phyloP scores from a whole-genome alignment of 2,329 filamentous ascomycete species.

The Pyrenophora graminea region DNA sequence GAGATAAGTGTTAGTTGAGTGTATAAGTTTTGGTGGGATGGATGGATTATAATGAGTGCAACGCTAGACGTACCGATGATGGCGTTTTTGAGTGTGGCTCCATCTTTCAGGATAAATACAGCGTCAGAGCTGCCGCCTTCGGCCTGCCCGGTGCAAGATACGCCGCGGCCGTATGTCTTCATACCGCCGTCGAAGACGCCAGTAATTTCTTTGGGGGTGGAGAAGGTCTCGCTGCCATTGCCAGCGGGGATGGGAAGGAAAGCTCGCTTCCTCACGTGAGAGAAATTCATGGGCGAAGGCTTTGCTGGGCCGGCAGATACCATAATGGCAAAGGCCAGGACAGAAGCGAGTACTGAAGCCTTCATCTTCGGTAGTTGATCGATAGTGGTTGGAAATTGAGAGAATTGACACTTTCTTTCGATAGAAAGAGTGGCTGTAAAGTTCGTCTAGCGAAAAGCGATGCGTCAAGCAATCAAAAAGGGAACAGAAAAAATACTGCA shows the following conservation, averaged over 20 bases:
- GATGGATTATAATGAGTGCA: not conserved
- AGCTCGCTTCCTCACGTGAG: constrained; percentile 36
- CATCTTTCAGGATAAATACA: constrained; percentile 58
- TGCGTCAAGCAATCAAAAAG: constrained; percentile 29
- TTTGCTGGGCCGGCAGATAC: constrained; percentile 34
- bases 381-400: not conserved
- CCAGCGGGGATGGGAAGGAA: constrained; percentile 36
- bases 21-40: not conserved
- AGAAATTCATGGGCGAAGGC: constrained; percentile 19
- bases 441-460: constrained; percentile 25
- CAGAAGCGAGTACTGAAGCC: constrained; percentile 32
- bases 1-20: not conserved
- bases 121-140: constrained; percentile 54
- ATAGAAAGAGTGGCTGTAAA: constrained; percentile 16
- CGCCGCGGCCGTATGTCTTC: constrained; percentile 42
- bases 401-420: constrained; percentile 6
- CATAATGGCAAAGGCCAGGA: constrained; percentile 34
- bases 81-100: constrained; percentile 58
- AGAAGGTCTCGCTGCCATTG: constrained; percentile 34
- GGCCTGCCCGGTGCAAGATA: constrained; percentile 48
- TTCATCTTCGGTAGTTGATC: constrained; percentile 35
- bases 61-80: constrained; percentile 50
- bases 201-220: constrained; percentile 25
- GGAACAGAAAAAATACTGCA: constrained; percentile 11
- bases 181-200: constrained; percentile 40